These are phyloP conservation scores for Leucocoprinus leucothites DNA, from an alignment of 768 basidiomycete species.

Conservation along the genomic window DNA sequence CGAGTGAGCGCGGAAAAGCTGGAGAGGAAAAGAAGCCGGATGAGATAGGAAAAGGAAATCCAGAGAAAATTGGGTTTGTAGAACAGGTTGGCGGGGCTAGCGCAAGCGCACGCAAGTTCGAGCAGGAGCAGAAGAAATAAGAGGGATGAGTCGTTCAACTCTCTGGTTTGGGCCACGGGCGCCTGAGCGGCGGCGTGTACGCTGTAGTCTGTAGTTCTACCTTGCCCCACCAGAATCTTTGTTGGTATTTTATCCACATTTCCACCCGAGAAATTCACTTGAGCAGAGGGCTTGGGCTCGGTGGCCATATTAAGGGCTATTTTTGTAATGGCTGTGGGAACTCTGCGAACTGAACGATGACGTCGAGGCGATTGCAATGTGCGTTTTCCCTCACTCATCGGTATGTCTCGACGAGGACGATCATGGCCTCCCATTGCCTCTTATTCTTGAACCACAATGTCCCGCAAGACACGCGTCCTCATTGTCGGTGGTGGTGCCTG, in stretches of 20 bases:
- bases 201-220: background rate
- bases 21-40: constrained; percentile 11
- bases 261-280: background rate
- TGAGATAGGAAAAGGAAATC: constrained; percentile 18
- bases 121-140: constrained; percentile 9
- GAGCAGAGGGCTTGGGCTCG: background rate
- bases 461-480: constrained; percentile 20
- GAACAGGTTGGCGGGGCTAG: constrained; percentile 23
- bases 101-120: constrained; percentile 17
- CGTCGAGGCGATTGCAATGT: background rate
- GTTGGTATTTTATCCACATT: too few species aligned
- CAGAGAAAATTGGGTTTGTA: constrained; percentile 21
- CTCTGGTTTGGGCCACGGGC: too few species aligned
- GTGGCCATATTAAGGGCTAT: background rate
- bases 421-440: background rate
- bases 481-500: constrained; percentile 29
- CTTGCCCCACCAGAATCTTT: too few species aligned
- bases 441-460: background rate
- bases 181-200: background rate
- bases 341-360: background rate
- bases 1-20: constrained; percentile 6
- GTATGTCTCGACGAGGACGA: background rate
- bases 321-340: too few species aligned
- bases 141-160: too few species aligned
- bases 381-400: background rate